These are phyloP conservation scores for Apiotrichum gamsii DNA, from an alignment of 1,284 basidiomycete species.

Conservation along the genomic window DNA sequence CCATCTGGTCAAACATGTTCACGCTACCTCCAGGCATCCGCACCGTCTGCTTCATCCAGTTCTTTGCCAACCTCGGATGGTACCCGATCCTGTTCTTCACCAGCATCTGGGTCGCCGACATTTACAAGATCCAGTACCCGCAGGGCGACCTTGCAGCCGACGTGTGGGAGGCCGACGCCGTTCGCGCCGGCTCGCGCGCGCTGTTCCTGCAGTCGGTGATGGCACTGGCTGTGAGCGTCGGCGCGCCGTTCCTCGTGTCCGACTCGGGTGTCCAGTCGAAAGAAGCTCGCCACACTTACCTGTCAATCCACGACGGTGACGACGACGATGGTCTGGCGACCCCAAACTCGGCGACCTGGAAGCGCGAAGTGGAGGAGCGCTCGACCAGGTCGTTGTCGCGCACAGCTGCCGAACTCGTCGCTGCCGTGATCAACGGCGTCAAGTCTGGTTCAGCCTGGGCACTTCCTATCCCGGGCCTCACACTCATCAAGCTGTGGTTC, in stretches of 20 bases:
- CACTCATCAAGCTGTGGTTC: conserved; percentile 40
- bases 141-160: conserved; percentile 19
- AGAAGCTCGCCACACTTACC: background rate
- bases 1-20: conserved; percentile 61
- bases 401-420: conserved; percentile 7
- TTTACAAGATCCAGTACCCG: conserved; percentile 57
- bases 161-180: conserved; percentile 58
- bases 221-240: conserved; percentile 61
- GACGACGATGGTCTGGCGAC: conserved; percentile 5
- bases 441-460: conserved; percentile 19
- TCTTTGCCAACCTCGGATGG: conserved; percentile 74
- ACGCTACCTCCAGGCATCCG: conserved; percentile 68
- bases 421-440: conserved; percentile 15
- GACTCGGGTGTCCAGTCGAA: conserved; percentile 37
- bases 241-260: conserved; percentile 65
- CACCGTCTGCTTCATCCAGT: conserved; percentile 71
- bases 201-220: conserved; percentile 71
- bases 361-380: conserved; percentile 2
- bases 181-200: conserved; percentile 74
- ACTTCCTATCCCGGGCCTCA: conserved; percentile 41
- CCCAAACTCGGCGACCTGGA: conserved; percentile 19
- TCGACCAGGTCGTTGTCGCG: conserved; percentile 6
- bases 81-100: conserved; percentile 85
- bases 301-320: conserved; percentile 3
- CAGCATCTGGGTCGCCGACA: conserved; percentile 76